Evolutionary conservation across 1,284 basidiomycete species (phyloP).

Genomic region (Ceratobasidium sp.): DNA sequence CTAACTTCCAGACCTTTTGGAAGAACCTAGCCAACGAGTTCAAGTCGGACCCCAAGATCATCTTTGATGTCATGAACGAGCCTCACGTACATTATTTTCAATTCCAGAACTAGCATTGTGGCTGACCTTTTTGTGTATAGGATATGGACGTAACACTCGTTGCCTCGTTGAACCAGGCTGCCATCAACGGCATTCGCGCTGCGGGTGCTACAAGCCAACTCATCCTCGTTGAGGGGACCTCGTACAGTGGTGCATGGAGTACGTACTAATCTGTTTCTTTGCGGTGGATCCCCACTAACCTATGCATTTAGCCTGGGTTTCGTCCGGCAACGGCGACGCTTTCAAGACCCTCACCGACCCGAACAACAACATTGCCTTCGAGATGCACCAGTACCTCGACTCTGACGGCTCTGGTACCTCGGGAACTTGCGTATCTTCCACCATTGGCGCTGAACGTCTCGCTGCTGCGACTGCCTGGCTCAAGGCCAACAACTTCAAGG

Average conservation of each 20-base stretch:
- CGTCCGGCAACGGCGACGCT: conserved; percentile 52
- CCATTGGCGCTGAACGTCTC: conserved; percentile 68
- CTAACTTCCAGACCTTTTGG: conserved; percentile 68
- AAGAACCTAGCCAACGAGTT: conserved; percentile 65
- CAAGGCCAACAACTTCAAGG: conserved; percentile 67
- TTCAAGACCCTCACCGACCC: conserved; percentile 67
- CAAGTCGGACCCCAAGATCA: conserved; percentile 39
- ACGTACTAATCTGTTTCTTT: conserved; percentile 41
- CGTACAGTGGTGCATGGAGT: conserved; percentile 56
- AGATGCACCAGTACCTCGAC: conserved; percentile 78
- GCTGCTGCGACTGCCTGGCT: conserved; percentile 68
- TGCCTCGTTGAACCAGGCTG: conserved; percentile 63
- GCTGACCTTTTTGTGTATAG: conserved; percentile 16
- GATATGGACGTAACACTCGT: conserved; percentile 35
- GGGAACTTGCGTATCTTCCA: conserved; percentile 65
- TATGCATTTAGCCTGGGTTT: not conserved
- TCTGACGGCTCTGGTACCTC: conserved; percentile 70
- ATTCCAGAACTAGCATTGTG: conserved; percentile 58
- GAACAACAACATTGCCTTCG: conserved; percentile 69
- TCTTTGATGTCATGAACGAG: conserved; percentile 70
- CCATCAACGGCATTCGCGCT: conserved; percentile 71
- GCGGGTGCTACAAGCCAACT: conserved; percentile 67
- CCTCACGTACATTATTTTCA: conserved; percentile 58
- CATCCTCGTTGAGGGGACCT: conserved; percentile 58
- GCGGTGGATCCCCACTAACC: not conserved